phyloP scores from a whole-genome alignment of 2,329 filamentous ascomycete species.

The Talaromyces sp. region DNA sequence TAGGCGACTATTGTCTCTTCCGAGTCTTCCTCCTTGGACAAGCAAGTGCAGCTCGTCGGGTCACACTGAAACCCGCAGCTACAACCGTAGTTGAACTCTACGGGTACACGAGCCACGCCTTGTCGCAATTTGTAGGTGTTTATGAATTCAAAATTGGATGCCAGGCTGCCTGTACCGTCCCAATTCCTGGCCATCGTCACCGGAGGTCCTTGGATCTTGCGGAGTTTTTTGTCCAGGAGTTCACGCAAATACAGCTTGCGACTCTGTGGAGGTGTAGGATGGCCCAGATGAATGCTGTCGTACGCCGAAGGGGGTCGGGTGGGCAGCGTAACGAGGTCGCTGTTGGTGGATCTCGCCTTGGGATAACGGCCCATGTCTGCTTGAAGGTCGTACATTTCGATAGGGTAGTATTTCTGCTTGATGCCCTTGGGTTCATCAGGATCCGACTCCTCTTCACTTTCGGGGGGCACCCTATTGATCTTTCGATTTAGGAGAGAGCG shows the following conservation, averaged over 20 bases:
- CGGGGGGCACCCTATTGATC: conserved; percentile 7
- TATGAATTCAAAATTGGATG: conserved; percentile 38
- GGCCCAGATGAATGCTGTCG: too few species aligned
- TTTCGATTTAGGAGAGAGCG: neutral
- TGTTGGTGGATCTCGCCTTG: neutral
- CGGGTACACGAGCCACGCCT: conserved; percentile 27
- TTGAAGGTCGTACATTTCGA: conserved; percentile 10
- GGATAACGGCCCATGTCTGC: conserved; percentile 16
- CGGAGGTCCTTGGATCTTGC: conserved; percentile 27
- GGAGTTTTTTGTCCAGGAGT: conserved; percentile 26
- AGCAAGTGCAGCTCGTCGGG: conserved; percentile 28
- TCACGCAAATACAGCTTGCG: conserved; percentile 18
- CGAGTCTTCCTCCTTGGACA: conserved; percentile 29
- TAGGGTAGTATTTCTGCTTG: conserved; percentile 15
- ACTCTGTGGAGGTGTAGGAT: neutral
- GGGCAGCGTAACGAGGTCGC: neutral
- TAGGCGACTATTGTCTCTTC: conserved; percentile 34
- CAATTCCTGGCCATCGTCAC: conserved; percentile 25
- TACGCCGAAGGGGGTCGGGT: neutral
- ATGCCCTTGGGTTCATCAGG: conserved; percentile 7
- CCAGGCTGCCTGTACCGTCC: conserved; percentile 20
- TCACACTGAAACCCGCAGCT: conserved; percentile 29
- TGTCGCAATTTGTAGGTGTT: conserved; percentile 35
- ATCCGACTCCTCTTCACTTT: conserved; percentile 9
- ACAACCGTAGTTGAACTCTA: conserved; percentile 35